These are phyloP conservation scores for Lentinula detonsa DNA, from an alignment of 768 basidiomycete genomes.

Conservation along the genomic window DNA sequence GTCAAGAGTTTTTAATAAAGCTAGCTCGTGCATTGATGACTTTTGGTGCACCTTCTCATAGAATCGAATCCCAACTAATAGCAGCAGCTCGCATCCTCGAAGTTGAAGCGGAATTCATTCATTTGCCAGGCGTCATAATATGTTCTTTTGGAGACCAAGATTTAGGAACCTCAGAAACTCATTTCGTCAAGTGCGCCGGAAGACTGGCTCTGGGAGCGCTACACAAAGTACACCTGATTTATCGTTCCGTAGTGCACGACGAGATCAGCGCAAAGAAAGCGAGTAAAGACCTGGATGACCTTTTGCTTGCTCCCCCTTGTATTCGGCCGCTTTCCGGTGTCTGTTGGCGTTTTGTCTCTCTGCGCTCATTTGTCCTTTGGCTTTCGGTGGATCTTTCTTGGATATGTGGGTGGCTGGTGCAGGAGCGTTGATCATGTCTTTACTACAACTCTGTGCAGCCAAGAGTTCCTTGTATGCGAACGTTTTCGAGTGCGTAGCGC, in stretches of 20 bases:
- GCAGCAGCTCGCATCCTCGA: constrained; percentile 87
- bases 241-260: constrained; percentile 87
- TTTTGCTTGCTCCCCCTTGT: constrained; percentile 66
- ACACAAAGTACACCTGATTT: constrained; percentile 79
- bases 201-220: constrained; percentile 79
- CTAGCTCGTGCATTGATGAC: constrained; percentile 86
- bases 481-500: constrained; percentile 75
- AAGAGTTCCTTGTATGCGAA: constrained; percentile 82
- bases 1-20: constrained; percentile 83
- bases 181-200: constrained; percentile 78
- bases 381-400: constrained; percentile 77
- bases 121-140: constrained; percentile 76
- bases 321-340: constrained; percentile 57
- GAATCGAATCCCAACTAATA: constrained; percentile 87
- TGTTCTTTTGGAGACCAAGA: constrained; percentile 87
- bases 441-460: constrained; percentile 66
- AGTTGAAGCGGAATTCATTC: constrained; percentile 87
- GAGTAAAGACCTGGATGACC: constrained; percentile 49
- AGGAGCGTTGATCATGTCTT: constrained; percentile 61
- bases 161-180: constrained; percentile 83
- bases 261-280: constrained; percentile 82
- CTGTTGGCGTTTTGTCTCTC: constrained; percentile 66
- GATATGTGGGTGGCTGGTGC: constrained; percentile 82
- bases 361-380: constrained; percentile 75
- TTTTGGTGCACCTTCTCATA: constrained; percentile 89